Conservation (phyloP, 176 grass and related monocot genomes). For the Aegilops sharonensis region DNA sequence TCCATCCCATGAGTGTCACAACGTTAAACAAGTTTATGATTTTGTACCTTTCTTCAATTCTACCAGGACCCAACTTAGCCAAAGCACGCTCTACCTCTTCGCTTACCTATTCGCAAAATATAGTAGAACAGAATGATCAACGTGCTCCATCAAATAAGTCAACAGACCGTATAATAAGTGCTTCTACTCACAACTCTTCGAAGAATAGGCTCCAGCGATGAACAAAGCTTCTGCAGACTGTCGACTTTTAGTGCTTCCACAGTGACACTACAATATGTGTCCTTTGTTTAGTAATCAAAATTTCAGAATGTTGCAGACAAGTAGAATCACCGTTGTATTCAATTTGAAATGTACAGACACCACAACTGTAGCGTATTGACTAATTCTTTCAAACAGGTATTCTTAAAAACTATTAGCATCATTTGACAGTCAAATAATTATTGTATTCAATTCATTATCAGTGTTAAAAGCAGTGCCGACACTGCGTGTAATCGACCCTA, state of each 20-base stretch:
- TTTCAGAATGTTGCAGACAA: background rate
- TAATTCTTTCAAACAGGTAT: background rate
- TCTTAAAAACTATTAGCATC: background rate
- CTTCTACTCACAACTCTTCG: too few species aligned
- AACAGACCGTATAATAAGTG: too few species aligned
- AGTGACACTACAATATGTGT: constrained; percentile 74
- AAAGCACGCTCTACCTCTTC: too few species aligned
- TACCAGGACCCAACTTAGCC: too few species aligned
- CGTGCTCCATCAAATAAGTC: too few species aligned
- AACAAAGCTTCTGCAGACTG: constrained; percentile 95
- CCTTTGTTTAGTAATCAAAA: background rate
- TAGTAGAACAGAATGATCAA: too few species aligned
- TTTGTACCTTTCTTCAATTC: too few species aligned
- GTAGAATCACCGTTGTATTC: too few species aligned
- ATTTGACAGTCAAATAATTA: background rate
- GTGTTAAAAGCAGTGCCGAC: background rate
- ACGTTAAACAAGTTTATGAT: too few species aligned
- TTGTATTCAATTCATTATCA: background rate
- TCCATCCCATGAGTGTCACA: too few species aligned
- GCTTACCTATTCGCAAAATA: too few species aligned
- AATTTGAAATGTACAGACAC: too few species aligned
- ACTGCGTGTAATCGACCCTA: background rate
- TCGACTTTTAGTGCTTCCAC: constrained; percentile 97
- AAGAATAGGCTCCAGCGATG: constrained; percentile 89
- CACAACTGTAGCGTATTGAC: background rate